Evolutionary conservation across 129 eudicot species (phyloP).

Genomic region (Gnaphalium uliginosum): DNA sequence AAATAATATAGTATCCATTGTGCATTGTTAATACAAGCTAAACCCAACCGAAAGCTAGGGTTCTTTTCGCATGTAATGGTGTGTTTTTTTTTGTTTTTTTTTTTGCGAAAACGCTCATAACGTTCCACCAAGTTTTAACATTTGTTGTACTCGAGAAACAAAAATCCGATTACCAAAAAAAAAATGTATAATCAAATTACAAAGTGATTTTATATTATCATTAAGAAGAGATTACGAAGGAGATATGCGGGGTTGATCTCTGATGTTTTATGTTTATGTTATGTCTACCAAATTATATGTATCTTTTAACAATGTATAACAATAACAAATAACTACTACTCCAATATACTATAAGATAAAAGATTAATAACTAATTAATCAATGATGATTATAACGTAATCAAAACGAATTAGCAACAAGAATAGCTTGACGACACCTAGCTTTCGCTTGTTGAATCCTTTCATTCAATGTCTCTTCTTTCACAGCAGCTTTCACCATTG

Average conservation of each 20-base stretch:
- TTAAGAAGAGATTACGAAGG: too few species aligned
- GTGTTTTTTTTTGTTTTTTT: too few species aligned
- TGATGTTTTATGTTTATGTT: background rate
- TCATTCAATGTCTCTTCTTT: constrained; percentile 79
- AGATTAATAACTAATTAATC: too few species aligned
- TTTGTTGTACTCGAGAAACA: background rate
- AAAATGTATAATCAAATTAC: too few species aligned
- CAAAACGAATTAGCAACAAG: constrained; percentile 79
- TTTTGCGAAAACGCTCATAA: background rate
- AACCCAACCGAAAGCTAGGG: background rate
- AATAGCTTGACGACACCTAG: constrained; percentile 87
- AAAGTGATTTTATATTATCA: too few species aligned
- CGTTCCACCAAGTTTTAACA: background rate
- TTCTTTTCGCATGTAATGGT: background rate
- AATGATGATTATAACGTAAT: too few species aligned
- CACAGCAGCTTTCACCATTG: constrained; percentile 88
- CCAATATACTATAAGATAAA: too few species aligned
- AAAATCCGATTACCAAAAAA: background rate
- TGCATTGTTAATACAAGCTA: background rate
- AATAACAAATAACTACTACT: background rate
- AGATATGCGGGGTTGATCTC: too few species aligned
- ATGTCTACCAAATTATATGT: background rate
- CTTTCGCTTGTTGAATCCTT: constrained; percentile 77
- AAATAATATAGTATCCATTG: too few species aligned
- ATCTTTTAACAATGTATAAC: background rate